A percentile compares a stretch with the other conserved stretches of the same genome.
These are phyloP conservation scores for Beauveria sp. DNA, from an alignment of 2,329 filamentous ascomycete species.

Conservation along the genomic window DNA sequence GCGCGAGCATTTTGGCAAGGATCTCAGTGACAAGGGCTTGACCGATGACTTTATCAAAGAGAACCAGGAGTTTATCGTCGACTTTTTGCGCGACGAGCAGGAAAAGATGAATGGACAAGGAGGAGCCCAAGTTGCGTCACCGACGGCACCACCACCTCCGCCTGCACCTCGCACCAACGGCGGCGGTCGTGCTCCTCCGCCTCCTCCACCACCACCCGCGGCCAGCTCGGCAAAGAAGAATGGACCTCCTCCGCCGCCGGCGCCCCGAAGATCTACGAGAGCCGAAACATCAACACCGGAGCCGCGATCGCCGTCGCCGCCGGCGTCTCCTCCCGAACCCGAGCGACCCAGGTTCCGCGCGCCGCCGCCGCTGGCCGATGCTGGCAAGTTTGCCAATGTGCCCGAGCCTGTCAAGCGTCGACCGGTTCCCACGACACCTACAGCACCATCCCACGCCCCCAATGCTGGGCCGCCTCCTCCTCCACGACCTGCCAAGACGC, in stretches of 20 bases:
- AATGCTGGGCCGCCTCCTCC: conserved; percentile 28
- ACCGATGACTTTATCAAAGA: conserved; percentile 60
- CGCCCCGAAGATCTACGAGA: conserved; percentile 52
- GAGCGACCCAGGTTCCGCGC: conserved; percentile 64
- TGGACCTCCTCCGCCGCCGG: conserved; percentile 47
- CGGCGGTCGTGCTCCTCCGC: conserved; percentile 21
- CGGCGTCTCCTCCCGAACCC: conserved; percentile 19
- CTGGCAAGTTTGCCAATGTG: conserved; percentile 72
- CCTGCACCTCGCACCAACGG: conserved; percentile 25
- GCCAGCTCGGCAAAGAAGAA: conserved; percentile 23
- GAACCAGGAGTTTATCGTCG: conserved; percentile 61
- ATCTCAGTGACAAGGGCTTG: conserved; percentile 53
- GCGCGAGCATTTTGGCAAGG: conserved; percentile 59
- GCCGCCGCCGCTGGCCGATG: conserved; percentile 81
- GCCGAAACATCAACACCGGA: conserved; percentile 52
- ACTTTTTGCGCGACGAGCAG: conserved; percentile 54
- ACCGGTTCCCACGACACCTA: conserved; percentile 20
- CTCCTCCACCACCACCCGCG: conserved; percentile 18
- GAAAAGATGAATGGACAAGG: conserved; percentile 24
- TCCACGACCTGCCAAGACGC: conserved; percentile 55
- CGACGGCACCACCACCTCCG: conserved; percentile 20
- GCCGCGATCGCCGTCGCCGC: conserved; percentile 58
- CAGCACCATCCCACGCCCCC: conserved; percentile 18
- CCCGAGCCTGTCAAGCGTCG: conserved; percentile 21
- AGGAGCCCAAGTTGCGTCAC: conserved; percentile 7